Base-by-base conservation (phyloP, 225 moss, liverwort and hornwort species). In the Neckera pumila region DNA sequence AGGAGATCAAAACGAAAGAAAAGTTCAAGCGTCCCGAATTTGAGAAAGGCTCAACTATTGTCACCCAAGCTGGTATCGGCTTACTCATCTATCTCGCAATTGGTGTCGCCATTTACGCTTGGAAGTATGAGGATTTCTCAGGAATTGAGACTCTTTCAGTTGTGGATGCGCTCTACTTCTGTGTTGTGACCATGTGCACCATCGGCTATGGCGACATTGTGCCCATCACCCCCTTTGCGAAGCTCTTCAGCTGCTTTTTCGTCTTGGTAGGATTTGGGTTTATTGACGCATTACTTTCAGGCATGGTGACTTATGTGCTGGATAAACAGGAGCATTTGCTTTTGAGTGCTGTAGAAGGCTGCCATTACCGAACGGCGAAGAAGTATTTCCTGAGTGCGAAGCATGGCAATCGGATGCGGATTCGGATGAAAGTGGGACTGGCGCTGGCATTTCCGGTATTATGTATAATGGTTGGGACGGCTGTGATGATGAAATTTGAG, bases 101-200 rank as follows among this genome's bases (percentile, higher is more conserved):
- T 2, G 98, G 98, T 12, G 94, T 98, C 43, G 76, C 92, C 20
- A 94, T 98, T 30, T 98, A 93, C 81, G 85, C 90, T 8, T 98
- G 96, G 96, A 96, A 93, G 89, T 92, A 71, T 69, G 88, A 93
- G 1, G 97, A 98, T 5, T 98, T 97, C 85, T 92, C 84, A 1
- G 97, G 98, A 9, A 71, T 94, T 27, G 90, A 95, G 85, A 97
- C 97, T 1, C 85, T 95, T 40, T 87, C 94, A 0, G 89, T 95
- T 9, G 90, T 93, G 42, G 98, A 98, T 65, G 98, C 96, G 34
- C 93, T 98, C 9, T 98, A 98, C 64, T 98, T 96, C 76, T 98
- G 97, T 36, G 96, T 98, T 3, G 98, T 97, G 43, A 98, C 98
- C 64, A 97, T 98, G 98, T 98, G 98, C 83, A 98, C 97, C 5